A percentile compares a stretch with the other conserved stretches of the same genome.
Evolutionary conservation across 176 grass and related monocot genomes (phyloP).

Genomic region (Zoysia japonica): DNA sequence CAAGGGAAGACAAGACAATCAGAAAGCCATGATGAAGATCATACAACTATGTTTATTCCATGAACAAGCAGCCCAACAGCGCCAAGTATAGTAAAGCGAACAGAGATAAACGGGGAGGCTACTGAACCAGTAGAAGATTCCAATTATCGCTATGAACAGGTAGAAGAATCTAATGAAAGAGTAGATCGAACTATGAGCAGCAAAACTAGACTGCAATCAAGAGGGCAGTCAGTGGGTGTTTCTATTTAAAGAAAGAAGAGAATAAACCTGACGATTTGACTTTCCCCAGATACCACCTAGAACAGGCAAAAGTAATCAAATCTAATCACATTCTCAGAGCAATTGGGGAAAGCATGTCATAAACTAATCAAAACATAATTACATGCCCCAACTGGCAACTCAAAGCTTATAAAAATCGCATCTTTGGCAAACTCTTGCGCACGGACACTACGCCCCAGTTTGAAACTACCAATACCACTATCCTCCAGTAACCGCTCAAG

Average conservation of each 20-base stretch:
- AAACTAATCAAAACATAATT: slow-evolving; percentile 41
- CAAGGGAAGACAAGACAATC: slow-evolving; percentile 21
- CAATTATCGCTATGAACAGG: slow-evolving; percentile 17
- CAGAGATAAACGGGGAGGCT: not conserved
- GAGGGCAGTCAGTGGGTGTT: not conserved
- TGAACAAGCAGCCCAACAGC: slow-evolving; percentile 12
- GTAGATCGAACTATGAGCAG: slow-evolving; percentile 36
- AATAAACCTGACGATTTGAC: slow-evolving; percentile 34
- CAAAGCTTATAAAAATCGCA: slow-evolving; percentile 41
- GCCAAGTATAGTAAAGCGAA: not conserved
- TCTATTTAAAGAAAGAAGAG: slow-evolving; percentile 37
- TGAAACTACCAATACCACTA: slow-evolving; percentile 32
- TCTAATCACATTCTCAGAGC: slow-evolving; percentile 37
- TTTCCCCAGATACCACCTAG: slow-evolving; percentile 51
- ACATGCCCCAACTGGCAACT: slow-evolving; percentile 30
- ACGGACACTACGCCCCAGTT: not conserved
- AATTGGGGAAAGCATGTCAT: slow-evolving; percentile 26
- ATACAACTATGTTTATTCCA: not conserved
- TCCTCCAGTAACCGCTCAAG: not conserved
- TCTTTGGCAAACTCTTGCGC: slow-evolving; percentile 21
- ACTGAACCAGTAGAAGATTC: not conserved
- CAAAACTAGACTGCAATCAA: slow-evolving; percentile 29
- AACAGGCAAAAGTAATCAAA: slow-evolving; percentile 41
- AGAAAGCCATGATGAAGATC: not conserved
- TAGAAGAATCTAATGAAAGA: not conserved